Evolutionary conservation across 306 rosid species (phyloP).

Genomic region (Pyrus bretschneideri): DNA sequence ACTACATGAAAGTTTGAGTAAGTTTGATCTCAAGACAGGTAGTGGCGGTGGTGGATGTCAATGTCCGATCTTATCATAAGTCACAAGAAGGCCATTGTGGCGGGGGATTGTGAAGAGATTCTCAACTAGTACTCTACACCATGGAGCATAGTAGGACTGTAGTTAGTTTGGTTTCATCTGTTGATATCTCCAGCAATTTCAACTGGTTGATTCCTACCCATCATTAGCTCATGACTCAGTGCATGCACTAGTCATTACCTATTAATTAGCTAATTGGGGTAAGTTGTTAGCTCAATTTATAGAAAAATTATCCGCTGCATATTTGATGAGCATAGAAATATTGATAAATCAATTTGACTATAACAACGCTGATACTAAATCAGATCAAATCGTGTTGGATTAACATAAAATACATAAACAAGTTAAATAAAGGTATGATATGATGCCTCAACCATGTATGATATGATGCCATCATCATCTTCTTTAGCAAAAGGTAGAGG

Average conservation of each 20-base stretch:
- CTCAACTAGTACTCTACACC: not conserved
- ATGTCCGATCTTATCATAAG: not conserved
- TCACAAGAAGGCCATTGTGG: not conserved
- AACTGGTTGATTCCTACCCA: not conserved
- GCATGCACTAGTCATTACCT: not conserved
- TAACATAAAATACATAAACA: too few relatives aligned
- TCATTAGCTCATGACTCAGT: not conserved
- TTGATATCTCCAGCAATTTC: not conserved
- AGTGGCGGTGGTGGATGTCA: not conserved
- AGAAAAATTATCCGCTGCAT: too few relatives aligned
- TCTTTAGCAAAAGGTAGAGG: not conserved
- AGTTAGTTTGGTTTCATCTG: not conserved
- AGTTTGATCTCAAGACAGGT: not conserved
- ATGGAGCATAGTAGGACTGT: not conserved
- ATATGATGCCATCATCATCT: constrained; percentile 9
- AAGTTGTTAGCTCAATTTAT: not conserved
- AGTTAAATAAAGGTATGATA: too few relatives aligned
- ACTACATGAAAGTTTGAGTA: not conserved
- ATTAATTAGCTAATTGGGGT: not conserved
- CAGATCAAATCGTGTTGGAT: too few relatives aligned
- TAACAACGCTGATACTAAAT: rapidly evolving
- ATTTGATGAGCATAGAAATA: not conserved
- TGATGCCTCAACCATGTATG: not conserved
- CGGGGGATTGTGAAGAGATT: not conserved
- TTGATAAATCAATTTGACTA: too few relatives aligned